Conservation (phyloP, 176 grass and related monocot species). For the Triticum turgidum region DNA sequence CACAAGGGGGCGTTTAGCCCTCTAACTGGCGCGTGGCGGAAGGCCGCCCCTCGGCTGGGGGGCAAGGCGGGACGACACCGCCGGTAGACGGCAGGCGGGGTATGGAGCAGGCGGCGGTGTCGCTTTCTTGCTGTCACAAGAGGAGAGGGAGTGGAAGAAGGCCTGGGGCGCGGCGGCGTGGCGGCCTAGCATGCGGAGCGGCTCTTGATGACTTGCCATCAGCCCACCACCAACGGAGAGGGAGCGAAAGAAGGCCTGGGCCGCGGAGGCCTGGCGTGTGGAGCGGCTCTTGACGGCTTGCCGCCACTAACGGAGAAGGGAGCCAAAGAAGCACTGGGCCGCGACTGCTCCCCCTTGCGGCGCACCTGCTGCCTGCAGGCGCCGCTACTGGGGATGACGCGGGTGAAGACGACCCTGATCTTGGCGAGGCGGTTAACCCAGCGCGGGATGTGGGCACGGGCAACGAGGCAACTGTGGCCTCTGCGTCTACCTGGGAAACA, state of each 20-base stretch:
- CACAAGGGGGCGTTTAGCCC: no score
- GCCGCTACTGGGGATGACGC: constrained; percentile 35
- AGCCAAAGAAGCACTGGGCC: no score
- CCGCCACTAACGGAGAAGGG: no score
- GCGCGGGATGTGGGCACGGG: constrained; percentile 49
- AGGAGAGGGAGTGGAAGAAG: constrained; percentile 47
- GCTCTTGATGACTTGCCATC: no score
- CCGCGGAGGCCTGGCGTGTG: background rate
- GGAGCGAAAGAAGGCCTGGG: constrained; percentile 28
- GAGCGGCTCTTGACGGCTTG: constrained; percentile 29
- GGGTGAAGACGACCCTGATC: constrained; percentile 63
- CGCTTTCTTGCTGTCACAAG: constrained; percentile 22
- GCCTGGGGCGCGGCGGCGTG: background rate
- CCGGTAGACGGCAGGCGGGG: background rate
- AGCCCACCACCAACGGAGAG: no score
- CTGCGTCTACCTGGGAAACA: no score
- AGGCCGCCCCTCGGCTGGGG: no score
- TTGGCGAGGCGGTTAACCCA: constrained; percentile 89
- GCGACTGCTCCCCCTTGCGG: background rate
- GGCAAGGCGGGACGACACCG: background rate
- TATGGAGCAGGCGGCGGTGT: background rate
- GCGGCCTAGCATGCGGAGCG: no score
- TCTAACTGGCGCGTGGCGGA: no score
- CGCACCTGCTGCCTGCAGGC: background rate
- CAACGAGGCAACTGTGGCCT: constrained; percentile 49